Conservation (phyloP, 2,329 filamentous ascomycete species). For the Akanthomyces lecanii region DNA sequence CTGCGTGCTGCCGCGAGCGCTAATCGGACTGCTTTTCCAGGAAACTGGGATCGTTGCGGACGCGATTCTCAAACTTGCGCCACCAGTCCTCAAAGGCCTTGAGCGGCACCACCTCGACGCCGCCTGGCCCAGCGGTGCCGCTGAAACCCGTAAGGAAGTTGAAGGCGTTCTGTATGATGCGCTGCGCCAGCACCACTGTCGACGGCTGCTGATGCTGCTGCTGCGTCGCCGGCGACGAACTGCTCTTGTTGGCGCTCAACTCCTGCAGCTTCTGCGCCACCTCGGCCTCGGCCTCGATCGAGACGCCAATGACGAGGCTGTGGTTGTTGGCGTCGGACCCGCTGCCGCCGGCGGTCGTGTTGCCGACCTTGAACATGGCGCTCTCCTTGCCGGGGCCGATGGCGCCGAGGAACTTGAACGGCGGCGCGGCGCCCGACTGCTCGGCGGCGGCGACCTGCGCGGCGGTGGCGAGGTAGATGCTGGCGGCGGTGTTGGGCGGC, state of each 20-base stretch:
- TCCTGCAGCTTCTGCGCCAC: constrained; percentile 66
- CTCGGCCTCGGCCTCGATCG: constrained; percentile 69
- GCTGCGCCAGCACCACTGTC: constrained; percentile 80
- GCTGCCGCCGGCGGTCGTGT: background rate
- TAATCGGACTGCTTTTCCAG: constrained; percentile 58
- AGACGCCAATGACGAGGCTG: constrained; percentile 71
- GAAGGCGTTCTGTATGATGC: constrained; percentile 95
- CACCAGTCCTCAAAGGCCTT: constrained; percentile 98
- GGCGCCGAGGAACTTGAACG: constrained; percentile 82
- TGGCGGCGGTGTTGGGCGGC: constrained; percentile 72
- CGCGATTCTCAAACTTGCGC: constrained; percentile 86
- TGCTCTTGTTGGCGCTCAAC: constrained; percentile 37
- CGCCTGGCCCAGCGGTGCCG: constrained; percentile 53
- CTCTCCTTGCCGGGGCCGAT: constrained; percentile 88
- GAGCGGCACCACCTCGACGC: constrained; percentile 84
- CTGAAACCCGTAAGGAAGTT: constrained; percentile 92
- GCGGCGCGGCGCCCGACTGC: constrained; percentile 28
- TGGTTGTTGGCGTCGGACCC: constrained; percentile 12
- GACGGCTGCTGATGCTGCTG: constrained; percentile 39
- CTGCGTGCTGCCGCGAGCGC: too few relatives aligned
- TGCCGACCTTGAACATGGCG: constrained; percentile 76
- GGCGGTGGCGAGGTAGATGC: constrained; percentile 74
- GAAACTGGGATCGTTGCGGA: constrained; percentile 84
- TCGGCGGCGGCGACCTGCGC: constrained; percentile 36
- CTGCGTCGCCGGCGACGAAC: constrained; percentile 16